Base-by-base conservation (phyloP, 1,284 basidiomycete genomes). In the Puccinia brachypodii region DNA sequence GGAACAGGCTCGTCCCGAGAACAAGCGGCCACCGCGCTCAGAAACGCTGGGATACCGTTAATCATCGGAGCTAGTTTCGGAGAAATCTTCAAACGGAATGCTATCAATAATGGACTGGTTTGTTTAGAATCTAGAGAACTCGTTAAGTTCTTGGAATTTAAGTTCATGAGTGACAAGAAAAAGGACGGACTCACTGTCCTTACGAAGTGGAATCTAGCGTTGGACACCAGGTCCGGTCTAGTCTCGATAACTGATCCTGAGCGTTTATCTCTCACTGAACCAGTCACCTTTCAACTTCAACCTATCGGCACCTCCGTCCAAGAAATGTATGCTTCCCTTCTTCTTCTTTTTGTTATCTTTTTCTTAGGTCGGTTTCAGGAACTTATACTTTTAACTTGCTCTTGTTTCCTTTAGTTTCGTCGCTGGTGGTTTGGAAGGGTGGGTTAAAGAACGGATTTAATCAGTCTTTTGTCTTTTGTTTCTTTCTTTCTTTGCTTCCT, bases 1-100 rank as follows among this genome's bases (percentile, higher is more conserved):
- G 96, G 96, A 83, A 99, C 97, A 0, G 97, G 96, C 9, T 97
- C 95, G 0, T 98, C 95, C n/a, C 92, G 96, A 73, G 96, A 99
- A 88, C 96, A 99, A 87, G 96, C 96, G 0, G 97, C 97, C 19
- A 99, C 96, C 0, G 96, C 96, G 0, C 91, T 99, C 84, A 95
- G 96, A 87, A 91, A 96, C 33, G 93, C 96, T 0, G 96, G 96
- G 11, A 89, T 99, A 11, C 95, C 95, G 0, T 89, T 98, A 73
- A 95, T 99, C 77, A 90, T 99, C 82, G 95, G 95, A 38, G 97
- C 96, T 64, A 96, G 94, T 40, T 99, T 99, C 85, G 96, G 97
- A 22, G 97, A 99, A 87, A 98, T 99, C 84, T 99, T 98, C 90
- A 98, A 99, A 89, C 92, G 96, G 44, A 99, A 99, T 87, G 92